phyloP scores from a whole-genome alignment of 164 flowering plant genomes.

The Umbilicus rupestris region DNA sequence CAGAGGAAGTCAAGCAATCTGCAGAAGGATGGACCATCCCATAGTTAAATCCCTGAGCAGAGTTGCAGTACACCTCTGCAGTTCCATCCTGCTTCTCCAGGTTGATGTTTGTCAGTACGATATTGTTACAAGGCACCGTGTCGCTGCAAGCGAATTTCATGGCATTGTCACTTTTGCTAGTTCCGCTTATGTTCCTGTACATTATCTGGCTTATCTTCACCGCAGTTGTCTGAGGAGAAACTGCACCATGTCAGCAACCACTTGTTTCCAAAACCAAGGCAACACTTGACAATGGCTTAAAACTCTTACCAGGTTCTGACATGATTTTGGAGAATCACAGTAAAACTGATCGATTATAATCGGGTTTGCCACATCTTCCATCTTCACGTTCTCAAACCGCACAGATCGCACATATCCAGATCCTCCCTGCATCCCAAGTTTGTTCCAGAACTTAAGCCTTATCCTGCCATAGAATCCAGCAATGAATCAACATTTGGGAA shows the following conservation, averaged over 20 bases:
- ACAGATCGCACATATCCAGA: constrained; percentile 66
- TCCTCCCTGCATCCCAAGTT: constrained; percentile 53
- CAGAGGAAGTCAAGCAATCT: constrained; percentile 49
- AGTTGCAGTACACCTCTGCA: constrained; percentile 72
- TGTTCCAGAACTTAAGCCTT: background rate
- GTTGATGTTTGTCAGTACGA: constrained; percentile 61
- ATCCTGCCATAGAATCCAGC: no score
- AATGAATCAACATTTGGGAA: background rate
- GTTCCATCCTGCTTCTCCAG: constrained; percentile 51
- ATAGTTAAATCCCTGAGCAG: constrained; percentile 55
- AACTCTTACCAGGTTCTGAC: constrained; percentile 59
- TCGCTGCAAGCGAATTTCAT: constrained; percentile 94
- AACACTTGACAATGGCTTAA: background rate
- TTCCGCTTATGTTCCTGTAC: constrained; percentile 78
- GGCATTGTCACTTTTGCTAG: constrained; percentile 59
- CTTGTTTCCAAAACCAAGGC: background rate
- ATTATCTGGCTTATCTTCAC: constrained; percentile 70
- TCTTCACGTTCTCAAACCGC: constrained; percentile 63
- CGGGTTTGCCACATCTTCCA: constrained; percentile 78
- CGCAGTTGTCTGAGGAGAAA: constrained; percentile 51
- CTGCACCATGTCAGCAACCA: background rate
- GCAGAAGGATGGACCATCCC: constrained; percentile 71
- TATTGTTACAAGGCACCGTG: constrained; percentile 72
- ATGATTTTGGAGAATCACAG: constrained; percentile 73
- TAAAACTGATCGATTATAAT: constrained; percentile 95